Conservation (phyloP, 495 filamentous ascomycete genomes). For the Ramalina peruviana region DNA sequence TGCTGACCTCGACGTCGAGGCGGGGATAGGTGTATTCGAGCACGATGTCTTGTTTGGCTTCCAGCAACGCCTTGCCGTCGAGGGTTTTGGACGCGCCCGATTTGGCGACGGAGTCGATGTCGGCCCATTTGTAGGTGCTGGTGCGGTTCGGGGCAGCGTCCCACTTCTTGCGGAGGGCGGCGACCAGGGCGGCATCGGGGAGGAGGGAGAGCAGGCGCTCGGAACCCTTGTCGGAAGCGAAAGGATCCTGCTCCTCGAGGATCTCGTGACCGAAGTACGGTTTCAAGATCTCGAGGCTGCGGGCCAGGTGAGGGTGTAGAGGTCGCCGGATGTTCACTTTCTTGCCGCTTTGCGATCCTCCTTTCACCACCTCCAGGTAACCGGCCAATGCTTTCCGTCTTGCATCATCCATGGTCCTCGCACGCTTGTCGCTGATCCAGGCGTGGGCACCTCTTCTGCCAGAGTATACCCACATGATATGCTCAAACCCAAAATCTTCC, state of each 20-base stretch:
- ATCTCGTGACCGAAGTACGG: conserved; percentile 68
- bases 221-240: conserved; percentile 47
- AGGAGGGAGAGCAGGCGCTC: conserved; percentile 65
- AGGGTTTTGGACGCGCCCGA: conserved; percentile 51
- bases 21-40: conserved; percentile 98
- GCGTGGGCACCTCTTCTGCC: conserved; percentile 93
- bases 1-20: conserved; percentile 88
- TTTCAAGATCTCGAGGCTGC: conserved; percentile 72
- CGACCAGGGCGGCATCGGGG: conserved; percentile 58
- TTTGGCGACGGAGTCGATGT: conserved; percentile 77
- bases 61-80: conserved; percentile 51
- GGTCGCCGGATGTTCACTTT: conserved; percentile 75
- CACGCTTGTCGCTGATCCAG: conserved; percentile 92
- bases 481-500: conserved; percentile 90
- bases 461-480: conserved; percentile 97
- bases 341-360: conserved; percentile 73
- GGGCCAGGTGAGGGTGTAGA: conserved; percentile 76
- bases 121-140: conserved; percentile 73
- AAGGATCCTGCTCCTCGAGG: conserved; percentile 75
- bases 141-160: conserved; percentile 61
- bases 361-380: conserved; percentile 77
- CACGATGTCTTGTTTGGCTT: conserved; percentile 86
- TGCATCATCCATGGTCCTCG: conserved; percentile 67
- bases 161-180: conserved; percentile 80
- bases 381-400: conserved; percentile 69